Evolutionary conservation across 257 asterid species (phyloP), one percentile per base, ranked within the genome.

Genomic region (Nicotiana benthamiana): DNA sequence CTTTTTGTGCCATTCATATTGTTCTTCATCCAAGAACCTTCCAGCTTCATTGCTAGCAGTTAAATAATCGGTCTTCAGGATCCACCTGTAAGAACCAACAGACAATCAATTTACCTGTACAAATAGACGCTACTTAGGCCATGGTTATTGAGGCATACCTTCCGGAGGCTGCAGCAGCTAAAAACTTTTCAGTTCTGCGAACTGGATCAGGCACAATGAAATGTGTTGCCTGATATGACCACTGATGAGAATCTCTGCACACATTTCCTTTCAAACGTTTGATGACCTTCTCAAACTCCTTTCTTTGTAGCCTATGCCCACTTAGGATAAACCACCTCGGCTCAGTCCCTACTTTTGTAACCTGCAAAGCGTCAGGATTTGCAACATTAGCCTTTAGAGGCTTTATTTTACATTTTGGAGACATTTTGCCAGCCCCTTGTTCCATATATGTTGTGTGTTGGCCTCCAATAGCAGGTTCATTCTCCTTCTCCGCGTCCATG

Each of bases 141-240:
- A 43, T 57, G 53, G 20, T 17, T 63, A 74, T 65, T 46, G 64
- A 74, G 27, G 78, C 59, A 79, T 80, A 93, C 99, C 98, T 90
- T 90, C 99, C 99, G 57, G 99, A 92, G 46, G 98, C 98, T 18
- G 97, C 98, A 82, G 98, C 98, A 26, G 98, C 98, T n/a, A 95
- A 95, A 72, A 95, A 86, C 84, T 95, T 95, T 79, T 95, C 98
- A 0, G 98, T 95, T 89, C 98, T 87, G 83, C 89, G 86, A 22
- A 95, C 48, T 12, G 98, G 98, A 79, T 93, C 97, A 0, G 98
- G 98, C 77, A 90, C 93, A 82, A 95, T 84, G 77, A 91, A 89
- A 84, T 95, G 98, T 62, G 98, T 95, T 80, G 98, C 99, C 81
- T 95, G 97, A 89, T 93, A 95, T 3, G 95, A 92, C 98, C 98